Percentiles rank a stretch among this genome's conserved stretches.
Evolutionary conservation across 2,329 filamentous ascomycete genomes (phyloP).

Genomic region (Mycosphaerella sp.): DNA sequence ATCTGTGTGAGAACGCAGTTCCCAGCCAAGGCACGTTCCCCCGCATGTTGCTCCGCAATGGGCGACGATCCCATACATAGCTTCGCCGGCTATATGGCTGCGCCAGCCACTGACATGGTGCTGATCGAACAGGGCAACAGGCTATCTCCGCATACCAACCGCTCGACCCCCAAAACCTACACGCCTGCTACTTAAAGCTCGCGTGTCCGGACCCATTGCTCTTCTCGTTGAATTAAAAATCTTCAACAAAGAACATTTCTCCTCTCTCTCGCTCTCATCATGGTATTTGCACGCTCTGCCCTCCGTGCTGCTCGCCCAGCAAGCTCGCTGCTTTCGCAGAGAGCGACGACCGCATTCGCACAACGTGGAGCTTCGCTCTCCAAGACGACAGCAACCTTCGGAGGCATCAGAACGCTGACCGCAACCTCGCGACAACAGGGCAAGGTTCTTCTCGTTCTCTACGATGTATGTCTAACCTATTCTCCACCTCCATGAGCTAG

Average conservation of each 20-base stretch:
- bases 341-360: conserved; percentile 36
- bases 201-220: not conserved
- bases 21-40: conserved; percentile 8
- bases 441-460: conserved; percentile 90
- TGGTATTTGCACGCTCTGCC: conserved; percentile 58
- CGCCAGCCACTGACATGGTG: conserved; percentile 11
- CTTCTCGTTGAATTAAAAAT: not conserved
- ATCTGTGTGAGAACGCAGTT: not conserved
- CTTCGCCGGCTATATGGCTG: conserved; percentile 5
- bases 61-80: conserved; percentile 2
- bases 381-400: conserved; percentile 35
- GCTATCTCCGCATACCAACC: conserved; percentile 8
- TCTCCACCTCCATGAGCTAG: not conserved
- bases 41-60: conserved; percentile 11
- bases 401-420: conserved; percentile 56
- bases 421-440: conserved; percentile 68
- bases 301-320: conserved; percentile 52
- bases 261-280: conserved; percentile 36
- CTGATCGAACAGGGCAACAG: conserved; percentile 11
- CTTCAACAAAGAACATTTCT: not conserved
- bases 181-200: conserved; percentile 9
- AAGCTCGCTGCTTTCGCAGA: conserved; percentile 41
- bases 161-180: conserved; percentile 1
- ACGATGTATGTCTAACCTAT: conserved; percentile 60
- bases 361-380: conserved; percentile 38